Conservation (phyloP, 2,329 filamentous ascomycete species). For the Fulvia fulva region DNA sequence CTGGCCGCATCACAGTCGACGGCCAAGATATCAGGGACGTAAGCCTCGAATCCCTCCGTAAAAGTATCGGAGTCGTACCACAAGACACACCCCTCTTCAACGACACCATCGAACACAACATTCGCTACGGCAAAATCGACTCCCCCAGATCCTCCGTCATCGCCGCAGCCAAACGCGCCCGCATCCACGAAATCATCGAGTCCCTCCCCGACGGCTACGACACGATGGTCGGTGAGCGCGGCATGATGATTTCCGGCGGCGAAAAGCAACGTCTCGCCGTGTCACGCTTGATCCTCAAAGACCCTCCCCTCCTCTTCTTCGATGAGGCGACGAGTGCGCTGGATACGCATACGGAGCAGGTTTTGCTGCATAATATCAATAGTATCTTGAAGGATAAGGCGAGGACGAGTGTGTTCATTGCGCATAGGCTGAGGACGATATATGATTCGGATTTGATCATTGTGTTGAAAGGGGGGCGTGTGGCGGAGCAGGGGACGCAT, state of each 20-base stretch:
- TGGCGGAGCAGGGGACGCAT: constrained; percentile 89
- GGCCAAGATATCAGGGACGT: constrained; percentile 87
- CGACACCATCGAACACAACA: constrained; percentile 92
- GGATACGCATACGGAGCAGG: constrained; percentile 90
- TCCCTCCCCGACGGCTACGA: constrained; percentile 77
- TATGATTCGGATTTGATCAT: constrained; percentile 90
- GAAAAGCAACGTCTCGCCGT: constrained; percentile 91
- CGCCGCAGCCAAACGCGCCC: constrained; percentile 74
- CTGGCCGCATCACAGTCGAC: constrained; percentile 83
- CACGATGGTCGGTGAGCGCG: constrained; percentile 88
- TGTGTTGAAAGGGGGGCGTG: constrained; percentile 75
- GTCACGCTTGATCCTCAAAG: constrained; percentile 77
- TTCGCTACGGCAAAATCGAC: constrained; percentile 81
- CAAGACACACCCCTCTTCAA: constrained; percentile 98
- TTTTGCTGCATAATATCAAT: constrained; percentile 87
- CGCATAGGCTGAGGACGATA: constrained; percentile 87
- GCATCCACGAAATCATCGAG: constrained; percentile 77
- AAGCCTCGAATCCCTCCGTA: constrained; percentile 74
- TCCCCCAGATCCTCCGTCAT: constrained; percentile 69
- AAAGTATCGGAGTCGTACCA: constrained; percentile 88
- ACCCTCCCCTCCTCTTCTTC: constrained; percentile 87
- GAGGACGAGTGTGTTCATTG: constrained; percentile 90
- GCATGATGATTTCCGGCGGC: constrained; percentile 91
- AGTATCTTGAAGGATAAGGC: constrained; percentile 82
- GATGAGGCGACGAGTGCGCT: constrained; percentile 91